Evolutionary conservation across 495 filamentous ascomycete genomes (phyloP), one percentile per base, ranked within the genome.

Genomic region (Pyrenula massariospora): DNA sequence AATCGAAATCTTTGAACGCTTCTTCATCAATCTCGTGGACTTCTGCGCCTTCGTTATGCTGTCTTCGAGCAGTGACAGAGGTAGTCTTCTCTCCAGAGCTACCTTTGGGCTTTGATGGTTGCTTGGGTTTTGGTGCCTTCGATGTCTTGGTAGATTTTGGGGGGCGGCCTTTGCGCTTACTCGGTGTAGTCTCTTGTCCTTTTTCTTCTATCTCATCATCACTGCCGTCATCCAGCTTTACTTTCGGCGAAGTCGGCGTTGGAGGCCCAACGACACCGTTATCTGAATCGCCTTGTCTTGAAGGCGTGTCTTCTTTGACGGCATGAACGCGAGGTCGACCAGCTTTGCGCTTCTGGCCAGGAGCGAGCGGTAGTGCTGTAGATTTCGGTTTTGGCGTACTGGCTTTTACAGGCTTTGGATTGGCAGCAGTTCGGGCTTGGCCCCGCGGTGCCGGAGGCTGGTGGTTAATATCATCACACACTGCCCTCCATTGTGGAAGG

Each of bases 381-480:
- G 63, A 55, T 31, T 20, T 52, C 10, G 19, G 8, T 63, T 60
- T 31, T 52, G 50, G 50, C 19, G 20, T 19, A 10, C 8, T 52
- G 10, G 10, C 22, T 20, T 24, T 52, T 10, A 10, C 8, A 8
- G 8, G 19, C 20, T 52, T 20, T 52, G 50, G n/a, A 19, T 8
- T 19, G 19, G 50, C 19, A 5, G n/a, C 20, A 24, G n/a, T 52
- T 24, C 93, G 84, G 59, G 93, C 75, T 67, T 98, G 92, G 52
- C 94, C 93, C 65, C 93, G 81, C 58, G 84, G 85, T n/a, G 94
- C 93, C 2, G 94, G 93, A 0, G 92, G 94, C 63, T 98, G 93
- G 64, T 98, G 90, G 58, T 95, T 89, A 66, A 87, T 87, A 69
- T 95, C 89, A 53, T 96, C 86, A 62, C 89, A 94, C 42, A 97